A percentile compares a stretch with the other conserved stretches of the same genome.
These are phyloP conservation scores for Fusarium mangiferae DNA, from an alignment of 2,329 filamentous ascomycete genomes.

Conservation along the genomic window DNA sequence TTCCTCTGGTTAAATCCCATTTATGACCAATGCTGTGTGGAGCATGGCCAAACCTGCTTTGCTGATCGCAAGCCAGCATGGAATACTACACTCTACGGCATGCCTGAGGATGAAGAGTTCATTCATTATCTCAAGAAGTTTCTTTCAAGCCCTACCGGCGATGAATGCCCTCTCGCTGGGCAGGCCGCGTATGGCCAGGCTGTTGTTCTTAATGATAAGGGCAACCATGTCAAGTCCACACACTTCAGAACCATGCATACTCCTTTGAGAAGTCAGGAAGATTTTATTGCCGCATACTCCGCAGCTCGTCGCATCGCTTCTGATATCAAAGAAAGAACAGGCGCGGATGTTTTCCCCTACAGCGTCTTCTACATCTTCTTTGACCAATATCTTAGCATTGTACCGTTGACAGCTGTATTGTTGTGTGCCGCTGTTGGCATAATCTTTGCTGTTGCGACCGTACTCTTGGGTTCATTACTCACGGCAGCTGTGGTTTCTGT, in stretches of 20 bases:
- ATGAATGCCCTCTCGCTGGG: conserved; percentile 87
- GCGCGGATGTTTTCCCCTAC: conserved; percentile 91
- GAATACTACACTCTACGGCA: conserved; percentile 89
- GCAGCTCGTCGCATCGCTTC: conserved; percentile 88
- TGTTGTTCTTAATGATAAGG: conserved; percentile 78
- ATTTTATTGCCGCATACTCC: conserved; percentile 92
- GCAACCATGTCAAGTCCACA: conserved; percentile 77
- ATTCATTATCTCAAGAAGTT: conserved; percentile 86
- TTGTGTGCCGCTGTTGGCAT: conserved; percentile 85
- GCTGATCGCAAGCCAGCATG: conserved; percentile 79
- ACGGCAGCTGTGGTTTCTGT: conserved; percentile 85
- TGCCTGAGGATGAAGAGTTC: conserved; percentile 95
- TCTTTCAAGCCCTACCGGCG: conserved; percentile 80
- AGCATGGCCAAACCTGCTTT: conserved; percentile 80
- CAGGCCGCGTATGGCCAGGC: conserved; percentile 88
- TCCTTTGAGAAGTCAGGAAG: conserved; percentile 84
- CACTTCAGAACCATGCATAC: conserved; percentile 94
- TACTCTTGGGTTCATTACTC: conserved; percentile 83
- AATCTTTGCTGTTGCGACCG: conserved; percentile 81
- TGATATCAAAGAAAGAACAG: conserved; percentile 76
- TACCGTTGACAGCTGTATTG: conserved; percentile 80
- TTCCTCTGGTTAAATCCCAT: conserved; percentile 96
- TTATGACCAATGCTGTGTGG: conserved; percentile 75
- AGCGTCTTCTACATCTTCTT: conserved; percentile 99
- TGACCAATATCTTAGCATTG: conserved; percentile 91